These are phyloP conservation scores for Cladorrhinum sp. DNA, from an alignment of 2,329 filamentous ascomycete genomes.

Conservation along the genomic window DNA sequence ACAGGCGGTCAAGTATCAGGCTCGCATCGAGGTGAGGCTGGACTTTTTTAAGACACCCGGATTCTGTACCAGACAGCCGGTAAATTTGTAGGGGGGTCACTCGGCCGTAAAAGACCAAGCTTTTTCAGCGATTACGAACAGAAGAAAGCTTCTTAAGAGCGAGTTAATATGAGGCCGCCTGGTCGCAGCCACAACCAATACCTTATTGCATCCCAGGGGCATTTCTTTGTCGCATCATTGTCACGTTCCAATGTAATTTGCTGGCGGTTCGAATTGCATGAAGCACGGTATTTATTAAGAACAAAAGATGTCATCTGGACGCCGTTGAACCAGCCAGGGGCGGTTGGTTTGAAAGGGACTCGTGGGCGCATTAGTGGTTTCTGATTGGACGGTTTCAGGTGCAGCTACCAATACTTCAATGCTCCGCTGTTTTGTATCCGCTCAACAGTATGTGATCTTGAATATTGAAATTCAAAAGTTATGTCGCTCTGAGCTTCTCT, in stretches of 20 bases:
- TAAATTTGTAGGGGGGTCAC: too few relatives aligned
- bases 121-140: too few relatives aligned
- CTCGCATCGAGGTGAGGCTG: too few relatives aligned
- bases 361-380: conserved; percentile 25
- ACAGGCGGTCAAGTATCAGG: too few relatives aligned
- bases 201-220: too few relatives aligned
- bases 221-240: not conserved
- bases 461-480: not conserved
- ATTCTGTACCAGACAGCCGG: too few relatives aligned
- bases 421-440: not conserved
- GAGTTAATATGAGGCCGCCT: not conserved
- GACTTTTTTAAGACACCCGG: too few relatives aligned
- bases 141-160: too few relatives aligned
- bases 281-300: not conserved
- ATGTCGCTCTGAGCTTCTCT: not conserved
- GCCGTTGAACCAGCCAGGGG: conserved; percentile 3
- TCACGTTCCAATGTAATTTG: not conserved
- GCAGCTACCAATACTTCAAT: not conserved
- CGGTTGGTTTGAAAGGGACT: conserved; percentile 12
- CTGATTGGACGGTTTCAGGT: conserved; percentile 17
- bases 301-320: conserved; percentile 2
- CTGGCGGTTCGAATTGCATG: not conserved
- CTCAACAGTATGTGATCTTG: not conserved
- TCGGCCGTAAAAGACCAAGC: too few relatives aligned
- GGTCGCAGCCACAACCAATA: not conserved